phyloP scores from a whole-genome alignment of 257 asterid genomes.

The Forsythia suspensa region DNA sequence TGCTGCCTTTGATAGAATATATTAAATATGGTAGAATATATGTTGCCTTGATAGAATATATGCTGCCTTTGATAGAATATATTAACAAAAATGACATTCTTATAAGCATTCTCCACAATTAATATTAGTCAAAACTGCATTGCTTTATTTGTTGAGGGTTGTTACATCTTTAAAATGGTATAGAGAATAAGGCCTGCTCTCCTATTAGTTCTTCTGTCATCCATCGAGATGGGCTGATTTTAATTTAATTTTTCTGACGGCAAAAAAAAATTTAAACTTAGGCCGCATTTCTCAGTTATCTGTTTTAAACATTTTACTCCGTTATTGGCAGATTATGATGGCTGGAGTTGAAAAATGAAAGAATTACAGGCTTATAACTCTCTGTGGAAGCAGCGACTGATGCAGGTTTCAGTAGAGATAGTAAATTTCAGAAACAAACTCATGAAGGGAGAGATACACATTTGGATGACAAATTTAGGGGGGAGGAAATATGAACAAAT shows the following conservation, averaged over 20 bases:
- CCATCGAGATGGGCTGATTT: background rate
- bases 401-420: too few species aligned
- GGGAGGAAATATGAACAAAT: background rate
- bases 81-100: too few species aligned
- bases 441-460: too few species aligned
- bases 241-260: background rate
- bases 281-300: background rate
- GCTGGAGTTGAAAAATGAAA: background rate
- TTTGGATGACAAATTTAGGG: background rate
- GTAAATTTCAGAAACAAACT: too few species aligned
- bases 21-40: too few species aligned
- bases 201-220: background rate
- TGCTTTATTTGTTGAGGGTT: background rate
- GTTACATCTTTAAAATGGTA: background rate
- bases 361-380: background rate
- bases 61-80: too few species aligned
- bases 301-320: background rate
- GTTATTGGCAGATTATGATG: background rate
- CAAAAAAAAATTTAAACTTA: background rate
- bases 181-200: background rate
- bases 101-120: background rate
- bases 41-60: too few species aligned
- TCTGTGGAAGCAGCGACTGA: too few species aligned
- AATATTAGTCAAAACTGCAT: background rate
- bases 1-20: too few species aligned